Percentiles rank a stretch among this genome's conserved stretches.
Conservation (phyloP, 495 filamentous ascomycete species). For the Acidiella bohemica region DNA sequence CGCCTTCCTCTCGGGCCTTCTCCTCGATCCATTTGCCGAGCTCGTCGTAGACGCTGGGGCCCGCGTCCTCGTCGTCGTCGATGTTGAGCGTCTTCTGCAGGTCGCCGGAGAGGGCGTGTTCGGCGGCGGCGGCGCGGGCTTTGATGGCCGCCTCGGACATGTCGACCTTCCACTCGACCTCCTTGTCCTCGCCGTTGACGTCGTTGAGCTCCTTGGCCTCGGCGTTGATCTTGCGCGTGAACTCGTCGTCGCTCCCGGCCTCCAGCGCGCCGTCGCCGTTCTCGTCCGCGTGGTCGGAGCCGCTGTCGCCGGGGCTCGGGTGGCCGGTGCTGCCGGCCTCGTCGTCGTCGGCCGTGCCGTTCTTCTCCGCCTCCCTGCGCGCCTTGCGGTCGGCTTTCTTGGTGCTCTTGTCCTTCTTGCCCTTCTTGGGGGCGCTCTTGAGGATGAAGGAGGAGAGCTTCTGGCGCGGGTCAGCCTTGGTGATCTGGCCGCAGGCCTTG, state of each 20-base stretch:
- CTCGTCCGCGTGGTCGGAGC: conserved; percentile 60
- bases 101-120: conserved; percentile 54
- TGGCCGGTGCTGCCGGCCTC: conserved; percentile 39
- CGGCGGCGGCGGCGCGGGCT: conserved; percentile 65
- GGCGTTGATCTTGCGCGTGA: conserved; percentile 77
- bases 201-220: conserved; percentile 66
- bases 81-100: conserved; percentile 80
- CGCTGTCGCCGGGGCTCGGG: conserved; percentile 53
- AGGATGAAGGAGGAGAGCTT: conserved; percentile 97
- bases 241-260: conserved; percentile 80
- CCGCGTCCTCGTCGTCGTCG: conserved; percentile 70
- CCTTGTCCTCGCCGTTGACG: conserved; percentile 56
- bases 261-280: conserved; percentile 57
- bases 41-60: conserved; percentile 73
- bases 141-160: conserved; percentile 89
- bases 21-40: conserved; percentile 84
- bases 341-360: conserved; percentile 51
- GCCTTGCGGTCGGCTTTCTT: conserved; percentile 72
- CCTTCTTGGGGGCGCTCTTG: conserved; percentile 86
- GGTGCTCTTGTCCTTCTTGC: conserved; percentile 88
- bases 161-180: conserved; percentile 89
- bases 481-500: conserved; percentile 93
- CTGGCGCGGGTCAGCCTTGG: conserved; percentile 77
- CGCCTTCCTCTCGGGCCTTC: conserved; percentile 55
- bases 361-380: conserved; percentile 42